These are phyloP conservation scores for Cicer judaicum DNA, from an alignment of 306 rosid species.

Conservation along the genomic window DNA sequence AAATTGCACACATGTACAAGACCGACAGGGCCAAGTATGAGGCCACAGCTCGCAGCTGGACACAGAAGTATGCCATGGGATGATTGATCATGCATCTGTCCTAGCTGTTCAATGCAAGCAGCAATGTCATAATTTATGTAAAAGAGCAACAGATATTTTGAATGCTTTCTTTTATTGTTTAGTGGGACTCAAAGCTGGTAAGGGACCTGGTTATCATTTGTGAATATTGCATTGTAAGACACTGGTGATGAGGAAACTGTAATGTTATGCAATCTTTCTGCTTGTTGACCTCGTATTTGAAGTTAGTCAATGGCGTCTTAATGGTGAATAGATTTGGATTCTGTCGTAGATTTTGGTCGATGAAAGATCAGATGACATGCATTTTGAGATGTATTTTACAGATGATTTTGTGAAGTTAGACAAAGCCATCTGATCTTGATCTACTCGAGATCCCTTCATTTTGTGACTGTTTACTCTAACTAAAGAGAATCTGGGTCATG, in stretches of 20 bases:
- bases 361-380: neutral
- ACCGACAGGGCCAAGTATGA: constrained; percentile 82
- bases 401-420: neutral
- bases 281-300: constrained; percentile 40
- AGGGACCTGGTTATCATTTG: constrained; percentile 57
- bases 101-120: constrained; percentile 38
- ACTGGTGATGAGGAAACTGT: constrained; percentile 51
- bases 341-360: neutral
- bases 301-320: constrained; percentile 2
- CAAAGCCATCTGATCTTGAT: neutral
- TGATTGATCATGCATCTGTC: constrained; percentile 45
- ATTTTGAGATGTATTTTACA: neutral
- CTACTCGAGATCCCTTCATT: neutral
- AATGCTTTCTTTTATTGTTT: constrained; percentile 45
- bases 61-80: constrained; percentile 92
- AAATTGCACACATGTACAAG: constrained; percentile 91
- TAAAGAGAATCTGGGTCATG: neutral
- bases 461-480: neutral
- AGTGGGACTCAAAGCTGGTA: constrained; percentile 47
- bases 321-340: neutral
- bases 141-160: constrained; percentile 47
- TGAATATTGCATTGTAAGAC: constrained; percentile 66
- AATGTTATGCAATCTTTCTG: constrained; percentile 54
- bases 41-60: constrained; percentile 90
- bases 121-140: constrained; percentile 50